Conservation (phyloP, 2,329 filamentous ascomycete species). For the Dactylellina haptotyla region DNA sequence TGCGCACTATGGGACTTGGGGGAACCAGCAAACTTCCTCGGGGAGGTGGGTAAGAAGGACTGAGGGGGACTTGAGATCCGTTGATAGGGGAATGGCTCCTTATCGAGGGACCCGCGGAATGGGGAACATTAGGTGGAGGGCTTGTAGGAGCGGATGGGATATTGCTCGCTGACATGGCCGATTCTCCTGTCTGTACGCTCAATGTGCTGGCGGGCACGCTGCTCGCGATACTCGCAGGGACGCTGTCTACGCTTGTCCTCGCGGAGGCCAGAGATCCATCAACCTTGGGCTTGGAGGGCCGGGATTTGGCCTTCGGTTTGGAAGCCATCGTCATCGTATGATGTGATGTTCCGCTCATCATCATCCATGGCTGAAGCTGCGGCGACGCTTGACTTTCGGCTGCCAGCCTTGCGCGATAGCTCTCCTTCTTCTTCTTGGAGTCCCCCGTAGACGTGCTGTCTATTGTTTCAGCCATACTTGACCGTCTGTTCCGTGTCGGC, state of each 20-base stretch:
- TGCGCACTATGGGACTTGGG: constrained; percentile 11
- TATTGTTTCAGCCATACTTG: constrained; percentile 39
- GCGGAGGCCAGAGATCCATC: constrained; percentile 12
- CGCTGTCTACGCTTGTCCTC: constrained; percentile 16
- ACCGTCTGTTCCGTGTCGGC: constrained; percentile 5
- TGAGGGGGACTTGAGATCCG: not conserved
- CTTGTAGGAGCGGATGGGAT: constrained; percentile 1
- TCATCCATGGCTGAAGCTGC: constrained; percentile 34
- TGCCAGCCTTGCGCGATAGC: constrained; percentile 24
- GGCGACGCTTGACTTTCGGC: constrained; percentile 24
- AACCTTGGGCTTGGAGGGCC: not conserved
- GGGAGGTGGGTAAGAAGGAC: not conserved
- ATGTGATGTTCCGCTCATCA: constrained; percentile 39
- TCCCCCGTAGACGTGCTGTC: constrained; percentile 34
- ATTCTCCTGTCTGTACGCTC: not conserved
- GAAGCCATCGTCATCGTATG: not conserved
- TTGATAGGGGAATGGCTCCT: constrained; percentile 3
- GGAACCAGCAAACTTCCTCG: constrained; percentile 14
- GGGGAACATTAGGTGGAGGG: constrained; percentile 13
- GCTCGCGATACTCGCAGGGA: constrained; percentile 13
- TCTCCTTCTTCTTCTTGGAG: constrained; percentile 41
- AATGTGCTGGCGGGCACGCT: not conserved
- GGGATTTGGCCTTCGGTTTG: not conserved
- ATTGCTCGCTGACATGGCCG: not conserved
- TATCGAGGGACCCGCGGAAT: not conserved